Conservation (phyloP, 208 protist species). For the Wallacemonas sp. region DNA sequence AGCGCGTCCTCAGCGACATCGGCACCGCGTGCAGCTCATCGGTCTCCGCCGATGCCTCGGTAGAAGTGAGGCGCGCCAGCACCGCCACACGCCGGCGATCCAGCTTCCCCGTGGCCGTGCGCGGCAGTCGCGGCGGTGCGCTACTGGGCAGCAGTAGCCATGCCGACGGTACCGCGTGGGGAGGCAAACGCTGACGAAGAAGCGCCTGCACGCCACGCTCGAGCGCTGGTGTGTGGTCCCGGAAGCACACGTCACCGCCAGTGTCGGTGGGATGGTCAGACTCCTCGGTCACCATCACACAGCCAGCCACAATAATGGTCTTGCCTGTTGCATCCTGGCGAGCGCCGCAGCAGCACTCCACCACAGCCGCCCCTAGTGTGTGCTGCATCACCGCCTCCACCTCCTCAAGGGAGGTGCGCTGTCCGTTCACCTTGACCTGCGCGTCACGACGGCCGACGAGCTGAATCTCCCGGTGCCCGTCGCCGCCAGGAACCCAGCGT, state of each 20-base stretch:
- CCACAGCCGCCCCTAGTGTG: constrained; percentile 5
- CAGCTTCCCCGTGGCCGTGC: constrained; percentile 48
- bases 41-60: background rate
- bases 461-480: constrained; percentile 11
- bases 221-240: constrained; percentile 15
- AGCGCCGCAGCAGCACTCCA: constrained; percentile 35
- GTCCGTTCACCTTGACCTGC: constrained; percentile 61
- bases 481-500: constrained; percentile 3
- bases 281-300: background rate
- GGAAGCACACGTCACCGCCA: background rate
- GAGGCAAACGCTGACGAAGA: constrained; percentile 30
- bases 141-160: constrained; percentile 29
- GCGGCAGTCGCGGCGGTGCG: constrained; percentile 27
- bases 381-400: constrained; percentile 41
- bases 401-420: constrained; percentile 61
- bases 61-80: background rate
- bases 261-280: background rate
- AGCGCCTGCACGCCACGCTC: constrained; percentile 30
- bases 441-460: constrained; percentile 45
- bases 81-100: constrained; percentile 15
- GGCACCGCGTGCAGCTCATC: background rate
- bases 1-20: constrained; percentile 14
- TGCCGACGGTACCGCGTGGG: constrained; percentile 37
- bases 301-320: constrained; percentile 5
- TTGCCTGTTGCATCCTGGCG: background rate